These are phyloP conservation scores for Pseudoturritis turrita DNA, from an alignment of 345 rosid species.

Conservation along the genomic window DNA sequence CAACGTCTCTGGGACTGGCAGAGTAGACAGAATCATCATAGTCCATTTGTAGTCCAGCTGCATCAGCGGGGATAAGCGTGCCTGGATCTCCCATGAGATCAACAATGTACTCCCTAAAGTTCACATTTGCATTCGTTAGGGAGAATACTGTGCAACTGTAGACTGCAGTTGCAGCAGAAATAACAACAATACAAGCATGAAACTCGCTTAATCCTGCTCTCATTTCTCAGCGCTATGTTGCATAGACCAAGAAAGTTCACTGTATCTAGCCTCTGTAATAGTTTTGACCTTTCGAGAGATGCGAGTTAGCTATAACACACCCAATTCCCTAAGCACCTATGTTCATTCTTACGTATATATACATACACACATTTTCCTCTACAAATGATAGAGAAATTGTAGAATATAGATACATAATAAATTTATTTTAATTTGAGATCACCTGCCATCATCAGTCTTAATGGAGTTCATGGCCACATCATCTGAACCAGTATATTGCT, in stretches of 20 bases:
- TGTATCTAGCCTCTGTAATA: neutral
- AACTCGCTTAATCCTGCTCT: conserved; percentile 1
- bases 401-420: neutral
- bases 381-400: neutral
- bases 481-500: conserved; percentile 78
- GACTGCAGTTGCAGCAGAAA: neutral
- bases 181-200: neutral
- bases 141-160: neutral
- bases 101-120: conserved; percentile 93
- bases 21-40: conserved; percentile 58
- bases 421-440: conserved; percentile 5
- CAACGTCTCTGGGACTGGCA: conserved; percentile 64
- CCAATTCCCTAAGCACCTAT: neutral
- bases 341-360: neutral
- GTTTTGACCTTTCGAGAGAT: conserved; percentile 1
- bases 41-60: conserved; percentile 60
- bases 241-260: neutral
- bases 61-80: conserved; percentile 89
- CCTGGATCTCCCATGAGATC: conserved; percentile 98
- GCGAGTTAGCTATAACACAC: neutral
- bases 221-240: neutral
- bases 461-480: conserved; percentile 93
- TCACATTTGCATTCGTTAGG: conserved; percentile 16
- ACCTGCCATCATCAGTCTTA: conserved; percentile 90
- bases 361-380: neutral